These are phyloP conservation scores for Triadica sebifera DNA, from an alignment of 345 rosid species.

Conservation along the genomic window DNA sequence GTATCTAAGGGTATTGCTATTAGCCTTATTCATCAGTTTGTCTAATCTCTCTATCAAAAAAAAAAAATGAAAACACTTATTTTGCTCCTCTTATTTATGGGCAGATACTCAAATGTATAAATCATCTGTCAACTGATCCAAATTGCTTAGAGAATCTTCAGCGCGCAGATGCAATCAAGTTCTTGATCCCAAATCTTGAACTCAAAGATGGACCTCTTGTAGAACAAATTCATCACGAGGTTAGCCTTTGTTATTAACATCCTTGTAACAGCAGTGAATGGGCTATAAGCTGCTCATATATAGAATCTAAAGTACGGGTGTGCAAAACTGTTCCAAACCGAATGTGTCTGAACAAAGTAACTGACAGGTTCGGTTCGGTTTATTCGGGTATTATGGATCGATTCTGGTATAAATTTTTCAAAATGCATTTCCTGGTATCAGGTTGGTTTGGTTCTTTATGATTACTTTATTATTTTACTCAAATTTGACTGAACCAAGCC, in stretches of 20 bases:
- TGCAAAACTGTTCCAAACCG: too few species aligned
- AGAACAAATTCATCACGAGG: conserved; percentile 82
- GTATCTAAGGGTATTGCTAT: conserved; percentile 34
- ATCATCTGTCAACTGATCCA: conserved; percentile 87
- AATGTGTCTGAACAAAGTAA: too few species aligned
- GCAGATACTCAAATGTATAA: conserved; percentile 81
- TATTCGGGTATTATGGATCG: too few species aligned
- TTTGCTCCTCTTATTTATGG: conserved; percentile 18
- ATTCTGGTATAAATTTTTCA: too few species aligned
- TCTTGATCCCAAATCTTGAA: conserved; percentile 91
- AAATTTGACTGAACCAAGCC: too few species aligned
- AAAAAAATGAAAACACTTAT: not conserved
- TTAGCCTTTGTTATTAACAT: conserved; percentile 33
- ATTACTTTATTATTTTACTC: too few species aligned
- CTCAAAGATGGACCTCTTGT: conserved; percentile 86
- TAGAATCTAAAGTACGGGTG: not conserved
- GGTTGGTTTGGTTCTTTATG: too few species aligned
- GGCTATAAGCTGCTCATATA: conserved; percentile 7
- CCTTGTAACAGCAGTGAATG: conserved; percentile 1
- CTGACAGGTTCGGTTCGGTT: too few species aligned
- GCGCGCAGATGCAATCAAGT: conserved; percentile 92
- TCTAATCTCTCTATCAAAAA: not conserved
- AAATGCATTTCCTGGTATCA: too few species aligned
- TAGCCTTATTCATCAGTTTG: conserved; percentile 9
- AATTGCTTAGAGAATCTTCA: conserved; percentile 96